phyloP scores from a whole-genome alignment of 768 basidiomycete genomes.

The Suillus spraguei region DNA sequence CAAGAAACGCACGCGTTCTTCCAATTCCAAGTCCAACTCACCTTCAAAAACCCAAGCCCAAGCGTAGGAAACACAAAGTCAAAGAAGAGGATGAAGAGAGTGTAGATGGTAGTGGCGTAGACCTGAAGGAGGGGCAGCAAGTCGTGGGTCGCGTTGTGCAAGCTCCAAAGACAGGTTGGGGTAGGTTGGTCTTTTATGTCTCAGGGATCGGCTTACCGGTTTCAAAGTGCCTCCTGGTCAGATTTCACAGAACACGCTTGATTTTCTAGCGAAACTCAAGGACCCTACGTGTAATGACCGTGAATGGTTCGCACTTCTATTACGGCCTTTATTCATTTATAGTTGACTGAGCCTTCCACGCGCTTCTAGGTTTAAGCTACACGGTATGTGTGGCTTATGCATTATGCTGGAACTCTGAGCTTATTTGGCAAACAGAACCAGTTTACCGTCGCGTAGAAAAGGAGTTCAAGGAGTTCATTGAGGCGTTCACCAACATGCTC shows the following conservation, averaged over 20 bases:
- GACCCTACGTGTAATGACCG: constrained; percentile 84
- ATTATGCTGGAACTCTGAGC: background rate
- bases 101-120: constrained; percentile 40
- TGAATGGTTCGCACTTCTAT: constrained; percentile 57
- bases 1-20: constrained; percentile 24
- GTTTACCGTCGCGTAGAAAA: constrained; percentile 62
- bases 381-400: constrained; percentile 46
- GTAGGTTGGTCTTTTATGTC: constrained; percentile 40
- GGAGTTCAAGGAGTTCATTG: constrained; percentile 88
- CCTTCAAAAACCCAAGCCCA: constrained; percentile 29
- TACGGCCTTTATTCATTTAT: background rate
- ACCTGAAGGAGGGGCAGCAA: constrained; percentile 65
- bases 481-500: constrained; percentile 66
- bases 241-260: constrained; percentile 82
- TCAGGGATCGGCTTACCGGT: background rate
- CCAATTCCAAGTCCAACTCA: constrained; percentile 21
- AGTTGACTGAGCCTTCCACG: background rate
- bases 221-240: constrained; percentile 76
- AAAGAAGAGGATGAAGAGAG: constrained; percentile 15
- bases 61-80: constrained; percentile 13
- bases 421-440: constrained; percentile 23
- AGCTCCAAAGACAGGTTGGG: constrained; percentile 82
- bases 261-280: constrained; percentile 71
- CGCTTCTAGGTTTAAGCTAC: constrained; percentile 74
- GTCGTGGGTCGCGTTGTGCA: constrained; percentile 77